Percentiles rank a stretch among this genome's conserved stretches.
Conservation (phyloP, 1,284 basidiomycete genomes). For the Microbotryum silenes-acaulis region DNA sequence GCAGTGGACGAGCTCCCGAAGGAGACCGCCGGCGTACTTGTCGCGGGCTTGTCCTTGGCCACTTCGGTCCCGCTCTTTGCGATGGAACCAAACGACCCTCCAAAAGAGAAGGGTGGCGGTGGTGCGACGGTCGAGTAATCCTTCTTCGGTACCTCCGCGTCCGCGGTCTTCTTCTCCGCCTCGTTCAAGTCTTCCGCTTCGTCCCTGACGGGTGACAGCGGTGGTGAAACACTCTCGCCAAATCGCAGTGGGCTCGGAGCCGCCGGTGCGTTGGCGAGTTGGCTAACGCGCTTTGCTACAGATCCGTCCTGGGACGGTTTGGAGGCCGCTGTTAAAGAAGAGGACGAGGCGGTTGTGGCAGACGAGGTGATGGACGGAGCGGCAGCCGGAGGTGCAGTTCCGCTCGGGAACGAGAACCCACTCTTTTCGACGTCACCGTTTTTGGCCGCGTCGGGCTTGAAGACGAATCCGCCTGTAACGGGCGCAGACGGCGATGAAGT, state of each 20-base stretch:
- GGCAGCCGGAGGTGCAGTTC: not conserved
- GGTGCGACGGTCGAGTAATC: not conserved
- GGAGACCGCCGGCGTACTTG: slow-evolving; percentile 11
- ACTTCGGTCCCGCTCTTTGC: slow-evolving; percentile 19
- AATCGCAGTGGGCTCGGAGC: slow-evolving; percentile 26
- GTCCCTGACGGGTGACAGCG: slow-evolving; percentile 5
- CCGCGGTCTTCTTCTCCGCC: not conserved
- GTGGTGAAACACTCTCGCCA: slow-evolving; percentile 25
- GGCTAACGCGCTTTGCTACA: slow-evolving; percentile 15
- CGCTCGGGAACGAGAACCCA: slow-evolving; percentile 29
- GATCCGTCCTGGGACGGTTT: slow-evolving; percentile 1
- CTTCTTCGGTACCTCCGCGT: not conserved
- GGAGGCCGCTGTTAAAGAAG: not conserved
- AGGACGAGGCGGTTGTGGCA: not conserved
- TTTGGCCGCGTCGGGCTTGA: slow-evolving; percentile 23
- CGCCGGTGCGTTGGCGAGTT: slow-evolving; percentile 21
- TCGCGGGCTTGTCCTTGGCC: not conserved
- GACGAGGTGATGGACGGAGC: not conserved
- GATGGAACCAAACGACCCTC: slow-evolving; percentile 24
- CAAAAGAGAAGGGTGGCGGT: slow-evolving; percentile 21
- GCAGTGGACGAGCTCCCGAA: not conserved
- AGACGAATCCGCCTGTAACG: slow-evolving; percentile 30
- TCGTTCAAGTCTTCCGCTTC: not conserved
- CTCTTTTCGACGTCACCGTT: slow-evolving; percentile 30
- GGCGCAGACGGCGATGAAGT: slow-evolving; percentile 10